These are phyloP conservation scores for Citrus trifoliata DNA, from an alignment of 345 rosid species.

Conservation along the genomic window DNA sequence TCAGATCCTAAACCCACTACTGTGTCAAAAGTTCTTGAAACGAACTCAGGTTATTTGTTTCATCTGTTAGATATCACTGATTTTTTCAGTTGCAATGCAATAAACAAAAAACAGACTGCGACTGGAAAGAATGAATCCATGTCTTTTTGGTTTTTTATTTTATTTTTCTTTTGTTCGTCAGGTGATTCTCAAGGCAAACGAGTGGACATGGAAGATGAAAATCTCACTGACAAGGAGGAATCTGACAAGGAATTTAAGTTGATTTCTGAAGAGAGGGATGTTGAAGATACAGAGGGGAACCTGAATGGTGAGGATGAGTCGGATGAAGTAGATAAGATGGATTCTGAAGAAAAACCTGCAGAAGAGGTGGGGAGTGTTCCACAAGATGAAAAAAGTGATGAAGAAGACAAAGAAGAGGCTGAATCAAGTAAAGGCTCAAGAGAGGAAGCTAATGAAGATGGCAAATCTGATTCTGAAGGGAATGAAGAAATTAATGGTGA, in stretches of 20 bases:
- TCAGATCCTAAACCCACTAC: conserved; percentile 35
- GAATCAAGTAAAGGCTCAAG: conserved; percentile 35
- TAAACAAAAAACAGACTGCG: background rate
- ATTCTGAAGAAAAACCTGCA: conserved; percentile 36
- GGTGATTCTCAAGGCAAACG: conserved; percentile 44
- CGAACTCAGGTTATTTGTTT: conserved; percentile 35
- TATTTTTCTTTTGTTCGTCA: conserved; percentile 13
- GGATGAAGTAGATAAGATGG: conserved; percentile 47
- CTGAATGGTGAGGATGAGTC: conserved; percentile 30
- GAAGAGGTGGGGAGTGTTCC: conserved; percentile 23
- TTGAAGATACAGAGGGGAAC: conserved; percentile 35
- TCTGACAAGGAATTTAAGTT: conserved; percentile 43
- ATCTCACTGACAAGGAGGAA: conserved; percentile 28
- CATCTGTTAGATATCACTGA: background rate
- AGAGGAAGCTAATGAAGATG: conserved; percentile 34
- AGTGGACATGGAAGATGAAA: conserved; percentile 31
- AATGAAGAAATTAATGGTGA: conserved; percentile 27
- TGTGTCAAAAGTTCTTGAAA: conserved; percentile 23
- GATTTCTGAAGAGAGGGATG: conserved; percentile 29
- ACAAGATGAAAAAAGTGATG: conserved; percentile 33
- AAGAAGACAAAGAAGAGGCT: conserved; percentile 38
- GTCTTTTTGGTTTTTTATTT: background rate
- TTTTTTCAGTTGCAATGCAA: background rate
- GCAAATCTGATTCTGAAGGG: conserved; percentile 41
- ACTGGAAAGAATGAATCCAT: background rate